Evolutionary conservation across 2,329 filamentous ascomycete species (phyloP).

Genomic region (Chaetomium sp.): DNA sequence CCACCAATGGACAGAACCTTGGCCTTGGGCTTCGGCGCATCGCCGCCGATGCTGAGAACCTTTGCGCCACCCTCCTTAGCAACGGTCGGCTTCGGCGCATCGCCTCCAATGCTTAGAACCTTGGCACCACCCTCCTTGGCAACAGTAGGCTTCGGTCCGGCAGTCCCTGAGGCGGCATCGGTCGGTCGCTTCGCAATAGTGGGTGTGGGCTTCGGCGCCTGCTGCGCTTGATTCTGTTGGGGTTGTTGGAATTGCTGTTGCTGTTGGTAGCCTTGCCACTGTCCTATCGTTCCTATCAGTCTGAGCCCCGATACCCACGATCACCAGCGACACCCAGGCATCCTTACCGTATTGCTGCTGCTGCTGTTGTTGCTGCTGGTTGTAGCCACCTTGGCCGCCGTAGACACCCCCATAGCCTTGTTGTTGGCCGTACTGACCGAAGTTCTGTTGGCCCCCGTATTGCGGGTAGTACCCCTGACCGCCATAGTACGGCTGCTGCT

Average conservation of each 20-base stretch:
- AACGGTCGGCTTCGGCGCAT: constrained; percentile 44
- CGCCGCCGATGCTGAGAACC: constrained; percentile 57
- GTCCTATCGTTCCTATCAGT: constrained; percentile 30
- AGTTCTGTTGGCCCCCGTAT: constrained; percentile 40
- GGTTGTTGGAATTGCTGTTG: constrained; percentile 38
- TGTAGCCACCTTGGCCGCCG: constrained; percentile 40
- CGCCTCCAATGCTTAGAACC: constrained; percentile 54
- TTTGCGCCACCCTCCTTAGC: constrained; percentile 54
- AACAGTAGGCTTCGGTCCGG: constrained; percentile 44
- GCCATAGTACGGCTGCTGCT: constrained; percentile 47
- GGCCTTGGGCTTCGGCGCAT: constrained; percentile 45
- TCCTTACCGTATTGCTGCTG: constrained; percentile 43
- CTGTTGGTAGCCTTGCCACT: constrained; percentile 44
- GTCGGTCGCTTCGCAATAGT: constrained; percentile 59
- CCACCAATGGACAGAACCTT: constrained; percentile 74
- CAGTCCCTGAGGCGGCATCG: constrained; percentile 37
- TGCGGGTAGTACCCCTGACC: constrained; percentile 48
- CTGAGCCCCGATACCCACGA: background rate
- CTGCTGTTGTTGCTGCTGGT: constrained; percentile 45
- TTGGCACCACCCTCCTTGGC: constrained; percentile 54
- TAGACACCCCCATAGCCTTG: constrained; percentile 32
- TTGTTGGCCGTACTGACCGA: constrained; percentile 27
- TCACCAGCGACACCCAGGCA: background rate
- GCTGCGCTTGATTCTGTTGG: constrained; percentile 29
- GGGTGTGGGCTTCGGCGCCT: constrained; percentile 23